Evolutionary conservation across 768 basidiomycete species (phyloP), one percentile per base, ranked within the genome.

Genomic region (Pholiota conissans): DNA sequence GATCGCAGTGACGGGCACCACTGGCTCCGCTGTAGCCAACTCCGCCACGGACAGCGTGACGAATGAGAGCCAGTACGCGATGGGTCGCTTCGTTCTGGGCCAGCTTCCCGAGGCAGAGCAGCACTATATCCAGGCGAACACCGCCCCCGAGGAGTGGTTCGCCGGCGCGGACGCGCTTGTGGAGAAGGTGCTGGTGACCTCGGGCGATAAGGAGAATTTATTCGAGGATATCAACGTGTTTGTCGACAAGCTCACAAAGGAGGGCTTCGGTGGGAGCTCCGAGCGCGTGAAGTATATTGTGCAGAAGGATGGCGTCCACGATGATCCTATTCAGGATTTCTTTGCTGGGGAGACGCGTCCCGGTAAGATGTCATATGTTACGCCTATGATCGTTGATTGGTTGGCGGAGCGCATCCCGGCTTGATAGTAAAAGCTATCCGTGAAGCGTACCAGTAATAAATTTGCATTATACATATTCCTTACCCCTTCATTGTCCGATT

Each of bases 1-100:
- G 77, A 61, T 69, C 3, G 58, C 59, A 24, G 63, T 76, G 61
- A n/a, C n/a, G n/a, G n/a, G n/a, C n/a, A n/a, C n/a, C n/a, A n/a
- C n/a, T n/a, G n/a, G n/a, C n/a, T n/a, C n/a, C n/a, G n/a, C n/a
- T n/a, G n/a, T n/a, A n/a, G n/a, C n/a, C n/a, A 32, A 60, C 59
- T 46, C 64, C 60, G 53, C 63, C 52, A 42, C 51, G 27, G 8
- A 61, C 56, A 28, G 65, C 48, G 53, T 37, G 59, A 60, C 47
- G 52, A 52, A 55, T 39, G 20, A 42, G 3, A 35, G 52, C 18
- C 57, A 60, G 8, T 55, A 61, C 5, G 71, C 73, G 50, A 40
- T 68, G 32, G 29, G 71, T 14, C 27, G 48, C 24, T 37, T 29
- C 37, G 56, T 59, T 1, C 52, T 61, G 49, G 58, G 56, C 50